Evolutionary conservation across 2,329 filamentous ascomycete genomes (phyloP).

Genomic region (Exophiala spinifera): DNA sequence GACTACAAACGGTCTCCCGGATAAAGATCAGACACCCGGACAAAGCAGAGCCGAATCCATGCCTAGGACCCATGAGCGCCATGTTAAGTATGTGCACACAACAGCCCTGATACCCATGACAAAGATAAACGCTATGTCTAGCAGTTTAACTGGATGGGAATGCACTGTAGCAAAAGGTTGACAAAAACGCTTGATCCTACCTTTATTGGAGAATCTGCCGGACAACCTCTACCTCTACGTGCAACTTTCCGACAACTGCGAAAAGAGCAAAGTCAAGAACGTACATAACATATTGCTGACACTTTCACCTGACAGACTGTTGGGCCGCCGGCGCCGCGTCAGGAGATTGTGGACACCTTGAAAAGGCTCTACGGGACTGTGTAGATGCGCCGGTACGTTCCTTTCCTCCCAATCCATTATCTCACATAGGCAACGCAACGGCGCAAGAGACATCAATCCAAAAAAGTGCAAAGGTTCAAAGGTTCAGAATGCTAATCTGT

Average conservation of each 20-base stretch:
- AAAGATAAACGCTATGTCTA: too few relatives aligned
- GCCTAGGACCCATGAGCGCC: slow-evolving; percentile 63
- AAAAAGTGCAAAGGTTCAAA: too few relatives aligned
- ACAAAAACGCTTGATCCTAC: too few relatives aligned
- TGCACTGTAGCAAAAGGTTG: background rate
- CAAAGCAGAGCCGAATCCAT: slow-evolving; percentile 60
- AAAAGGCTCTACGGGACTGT: slow-evolving; percentile 60
- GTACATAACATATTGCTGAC: slow-evolving; percentile 6
- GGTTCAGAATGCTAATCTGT: slow-evolving; percentile 2
- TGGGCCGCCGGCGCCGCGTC: slow-evolving; percentile 41
- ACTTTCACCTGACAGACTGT: slow-evolving; percentile 37
- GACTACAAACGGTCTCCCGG: slow-evolving; percentile 48
- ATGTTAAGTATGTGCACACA: slow-evolving; percentile 56
- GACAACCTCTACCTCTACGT: too few relatives aligned
- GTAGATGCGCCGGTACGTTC: slow-evolving; percentile 76
- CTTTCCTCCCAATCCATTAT: slow-evolving; percentile 30
- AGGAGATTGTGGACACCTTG: slow-evolving; percentile 59
- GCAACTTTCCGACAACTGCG: too few relatives aligned
- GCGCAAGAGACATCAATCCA: too few relatives aligned
- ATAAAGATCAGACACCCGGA: slow-evolving; percentile 65
- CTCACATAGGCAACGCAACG: background rate
- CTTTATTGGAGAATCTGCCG: too few relatives aligned
- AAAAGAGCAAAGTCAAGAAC: too few relatives aligned
- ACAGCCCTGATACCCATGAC: too few relatives aligned
- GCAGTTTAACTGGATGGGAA: background rate